A percentile compares a stretch with the other conserved stretches of the same genome.
Conservation (phyloP, 2,329 filamentous ascomycete species). For the Phaeosphaeria sp. region DNA sequence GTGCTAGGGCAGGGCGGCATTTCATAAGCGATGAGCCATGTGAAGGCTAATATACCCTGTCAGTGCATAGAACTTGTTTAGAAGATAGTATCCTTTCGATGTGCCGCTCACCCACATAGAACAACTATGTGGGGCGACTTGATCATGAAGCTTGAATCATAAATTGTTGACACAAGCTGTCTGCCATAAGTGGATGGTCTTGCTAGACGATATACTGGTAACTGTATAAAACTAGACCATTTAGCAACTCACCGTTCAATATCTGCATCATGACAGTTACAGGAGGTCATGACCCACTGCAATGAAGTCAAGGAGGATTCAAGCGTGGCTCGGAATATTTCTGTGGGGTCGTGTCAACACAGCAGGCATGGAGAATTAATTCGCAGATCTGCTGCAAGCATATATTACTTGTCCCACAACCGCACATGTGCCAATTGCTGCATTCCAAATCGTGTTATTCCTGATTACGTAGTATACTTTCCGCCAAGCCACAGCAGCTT, state of each 20-base stretch:
- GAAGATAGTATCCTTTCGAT: slow-evolving; percentile 15
- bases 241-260: background rate
- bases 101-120: slow-evolving; percentile 9
- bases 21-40: slow-evolving; percentile 14
- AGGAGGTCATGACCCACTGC: background rate
- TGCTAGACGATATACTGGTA: background rate
- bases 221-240: background rate
- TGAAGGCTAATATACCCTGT: slow-evolving; percentile 13
- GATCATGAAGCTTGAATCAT: background rate
- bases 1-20: slow-evolving; percentile 17
- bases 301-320: background rate
- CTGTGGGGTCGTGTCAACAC: background rate
- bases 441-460: background rate
- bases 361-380: background rate
- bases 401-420: background rate
- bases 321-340: background rate
- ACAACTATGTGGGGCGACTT: slow-evolving; percentile 15
- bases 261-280: background rate
- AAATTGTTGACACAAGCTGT: background rate
- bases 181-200: background rate
- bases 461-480: slow-evolving; percentile 1
- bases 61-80: slow-evolving; percentile 11
- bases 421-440: background rate
- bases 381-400: background rate
- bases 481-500: background rate